A percentile compares a stretch with the other conserved stretches of the same genome.
Conservation (phyloP, 257 asterid genomes). For the Petunia axillaris region DNA sequence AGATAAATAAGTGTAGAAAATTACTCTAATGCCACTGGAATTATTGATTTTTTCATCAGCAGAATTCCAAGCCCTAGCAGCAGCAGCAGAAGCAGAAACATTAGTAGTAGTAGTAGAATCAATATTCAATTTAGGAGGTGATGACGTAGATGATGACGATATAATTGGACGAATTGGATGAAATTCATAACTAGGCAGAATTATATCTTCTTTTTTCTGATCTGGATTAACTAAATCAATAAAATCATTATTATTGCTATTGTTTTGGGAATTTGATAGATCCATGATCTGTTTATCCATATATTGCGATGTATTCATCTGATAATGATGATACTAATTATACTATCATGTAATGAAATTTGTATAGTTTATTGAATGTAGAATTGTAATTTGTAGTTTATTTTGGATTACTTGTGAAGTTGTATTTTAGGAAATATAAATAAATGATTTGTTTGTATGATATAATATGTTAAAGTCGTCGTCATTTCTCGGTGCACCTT, state of each 20-base stretch:
- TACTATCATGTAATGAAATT: too few species aligned
- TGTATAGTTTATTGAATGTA: too few species aligned
- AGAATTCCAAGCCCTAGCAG: slow-evolving; percentile 64
- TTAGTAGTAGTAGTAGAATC: slow-evolving; percentile 52
- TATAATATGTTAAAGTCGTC: too few species aligned
- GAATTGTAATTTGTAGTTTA: too few species aligned
- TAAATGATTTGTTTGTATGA: too few species aligned
- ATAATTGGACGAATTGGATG: slow-evolving; percentile 73
- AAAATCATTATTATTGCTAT: slow-evolving; percentile 50
- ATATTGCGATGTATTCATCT: slow-evolving; percentile 80
- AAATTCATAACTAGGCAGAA: slow-evolving; percentile 73
- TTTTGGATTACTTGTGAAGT: too few species aligned
- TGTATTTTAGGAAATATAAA: too few species aligned
- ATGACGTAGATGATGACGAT: slow-evolving; percentile 46
- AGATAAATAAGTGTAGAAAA: background rate
- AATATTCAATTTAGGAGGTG: slow-evolving; percentile 36
- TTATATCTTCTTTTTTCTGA: slow-evolving; percentile 61
- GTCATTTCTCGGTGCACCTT: too few species aligned
- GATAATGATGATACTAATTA: slow-evolving; percentile 18
- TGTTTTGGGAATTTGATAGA: slow-evolving; percentile 72
- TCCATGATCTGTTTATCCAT: slow-evolving; percentile 99
- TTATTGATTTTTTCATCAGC: slow-evolving; percentile 59
- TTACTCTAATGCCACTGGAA: slow-evolving; percentile 56
- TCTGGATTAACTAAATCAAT: slow-evolving; percentile 74
- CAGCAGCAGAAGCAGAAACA: slow-evolving; percentile 39